A percentile compares a stretch with the other conserved stretches of the same genome.
These are phyloP conservation scores for Cladosporium sp. DNA, from an alignment of 2,329 filamentous ascomycete genomes.

Conservation along the genomic window DNA sequence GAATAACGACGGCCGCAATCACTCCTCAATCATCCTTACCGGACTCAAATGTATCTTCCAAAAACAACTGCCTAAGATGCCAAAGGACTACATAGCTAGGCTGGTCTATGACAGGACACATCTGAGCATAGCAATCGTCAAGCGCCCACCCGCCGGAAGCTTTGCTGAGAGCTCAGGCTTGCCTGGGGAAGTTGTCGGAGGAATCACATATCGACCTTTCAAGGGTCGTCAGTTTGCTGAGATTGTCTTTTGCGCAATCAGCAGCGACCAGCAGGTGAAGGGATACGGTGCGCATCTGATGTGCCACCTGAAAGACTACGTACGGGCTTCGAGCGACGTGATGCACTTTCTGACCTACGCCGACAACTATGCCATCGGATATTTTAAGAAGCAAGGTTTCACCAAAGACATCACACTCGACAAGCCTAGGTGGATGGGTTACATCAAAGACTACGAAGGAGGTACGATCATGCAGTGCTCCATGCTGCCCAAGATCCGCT, in stretches of 20 bases:
- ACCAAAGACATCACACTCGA: conserved; percentile 97
- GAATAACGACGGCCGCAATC: conserved; percentile 87
- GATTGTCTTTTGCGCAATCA: conserved; percentile 98
- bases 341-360: conserved; percentile 99
- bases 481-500: conserved; percentile 92
- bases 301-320: conserved; percentile 97
- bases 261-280: conserved; percentile 96
- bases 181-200: conserved; percentile 56
- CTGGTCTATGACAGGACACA: conserved; percentile 97
- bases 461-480: conserved; percentile 99
- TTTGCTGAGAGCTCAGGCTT: conserved; percentile 31
- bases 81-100: conserved; percentile 96
- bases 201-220: conserved; percentile 95
- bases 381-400: conserved; percentile 99
- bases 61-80: conserved; percentile 98
- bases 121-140: conserved; percentile 94
- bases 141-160: conserved; percentile 68
- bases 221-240: conserved; percentile 90
- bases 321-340: conserved; percentile 92
- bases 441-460: conserved; percentile 99
- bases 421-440: conserved; percentile 94
- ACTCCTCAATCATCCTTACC: conserved; percentile 90
- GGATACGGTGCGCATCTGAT: conserved; percentile 97
- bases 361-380: conserved; percentile 97
- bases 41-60: conserved; percentile 98